Base-by-base conservation (phyloP, 1,284 basidiomycete genomes). In the Cutaneotrichosporon cutaneum region DNA sequence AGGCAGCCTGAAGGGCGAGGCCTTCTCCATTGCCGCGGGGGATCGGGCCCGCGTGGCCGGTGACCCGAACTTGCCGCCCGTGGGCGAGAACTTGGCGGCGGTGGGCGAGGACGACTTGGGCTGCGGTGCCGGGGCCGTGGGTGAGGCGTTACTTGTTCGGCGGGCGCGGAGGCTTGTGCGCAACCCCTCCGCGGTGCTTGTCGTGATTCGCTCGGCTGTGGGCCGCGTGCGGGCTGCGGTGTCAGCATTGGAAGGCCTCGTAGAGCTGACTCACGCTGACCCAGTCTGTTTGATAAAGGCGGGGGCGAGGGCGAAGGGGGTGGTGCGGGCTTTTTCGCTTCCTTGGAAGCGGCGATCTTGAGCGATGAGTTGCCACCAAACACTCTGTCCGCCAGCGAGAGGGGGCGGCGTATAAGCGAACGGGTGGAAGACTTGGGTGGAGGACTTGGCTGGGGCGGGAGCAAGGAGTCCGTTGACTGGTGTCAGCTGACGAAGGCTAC, bases 331-430 rank as follows among this genome's bases (percentile, higher is more conserved):
- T 30, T 32, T 4, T 10, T 22, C 45, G 11, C 22, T 10, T 48
- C 45, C 24, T 48, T 48, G 7, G n/a, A n/a, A n/a, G 45, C 45
- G 45, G 45, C 45, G 24, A 47, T 47, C 45, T 47, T 47, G 2
- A 44, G 39, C 16, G 44, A 18, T 16, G 45, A 47, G 21, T n/a
- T 24, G 8, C 22, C 22, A 14, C 48, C 48, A n/a, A 51, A 51
- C 48, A 51, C 48, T 32, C 48, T 27, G n/a, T 51, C 48, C 6
- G 48, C 48, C 14, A 51, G 18, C 48, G 48, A 51, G 24, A 32
- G 45, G 10, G 45, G 45, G 8, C 45, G 45, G 45, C 45, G 45
- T 11, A 47, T 26, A 2, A 47, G 45, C 45, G 45, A 47, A 10
- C 48, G 27, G 27, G 27, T 32, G 13, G 35, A 14, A 9, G 48